These are phyloP conservation scores for Erythrophleum ivorense DNA, from an alignment of 331 rosid genomes.

Conservation along the genomic window DNA sequence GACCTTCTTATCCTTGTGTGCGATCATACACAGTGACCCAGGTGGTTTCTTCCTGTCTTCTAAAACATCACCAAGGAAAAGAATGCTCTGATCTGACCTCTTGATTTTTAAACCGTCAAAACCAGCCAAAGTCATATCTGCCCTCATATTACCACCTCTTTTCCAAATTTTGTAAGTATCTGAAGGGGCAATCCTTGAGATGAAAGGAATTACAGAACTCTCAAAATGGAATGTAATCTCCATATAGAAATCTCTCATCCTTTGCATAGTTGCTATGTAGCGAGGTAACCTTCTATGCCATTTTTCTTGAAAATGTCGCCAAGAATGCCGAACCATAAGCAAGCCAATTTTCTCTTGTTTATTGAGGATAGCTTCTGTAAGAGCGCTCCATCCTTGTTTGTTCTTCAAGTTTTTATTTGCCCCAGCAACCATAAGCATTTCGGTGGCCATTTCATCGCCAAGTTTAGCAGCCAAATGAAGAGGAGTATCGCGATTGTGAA, in stretches of 20 bases:
- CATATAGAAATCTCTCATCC: conserved; percentile 94
- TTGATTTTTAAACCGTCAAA: conserved; percentile 92
- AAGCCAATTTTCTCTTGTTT: conserved; percentile 68
- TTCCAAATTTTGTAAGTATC: conserved; percentile 97
- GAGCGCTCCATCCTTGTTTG: conserved; percentile 89
- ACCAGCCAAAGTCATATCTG: conserved; percentile 94
- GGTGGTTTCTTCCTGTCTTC: conserved; percentile 63
- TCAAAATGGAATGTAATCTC: conserved; percentile 94
- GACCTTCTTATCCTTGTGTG: conserved; percentile 79
- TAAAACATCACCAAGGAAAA: conserved; percentile 79
- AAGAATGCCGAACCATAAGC: conserved; percentile 63
- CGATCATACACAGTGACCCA: conserved; percentile 65
- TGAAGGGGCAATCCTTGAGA: conserved; percentile 94
- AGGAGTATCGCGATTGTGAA: conserved; percentile 80
- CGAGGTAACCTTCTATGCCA: conserved; percentile 86
- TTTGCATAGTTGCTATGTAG: conserved; percentile 63
- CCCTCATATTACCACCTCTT: conserved; percentile 88
- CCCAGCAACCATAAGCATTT: conserved; percentile 80
- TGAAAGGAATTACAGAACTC: conserved; percentile 94
- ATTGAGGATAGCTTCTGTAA: conserved; percentile 71
- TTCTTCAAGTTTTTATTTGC: conserved; percentile 81
- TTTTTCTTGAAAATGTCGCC: conserved; percentile 63
- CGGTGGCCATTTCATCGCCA: conserved; percentile 62
- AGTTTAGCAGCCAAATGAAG: conserved; percentile 85
- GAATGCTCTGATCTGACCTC: conserved; percentile 80